These are phyloP conservation scores for Neoboletus brunneissimus DNA, from an alignment of 768 basidiomycete species.

Conservation along the genomic window DNA sequence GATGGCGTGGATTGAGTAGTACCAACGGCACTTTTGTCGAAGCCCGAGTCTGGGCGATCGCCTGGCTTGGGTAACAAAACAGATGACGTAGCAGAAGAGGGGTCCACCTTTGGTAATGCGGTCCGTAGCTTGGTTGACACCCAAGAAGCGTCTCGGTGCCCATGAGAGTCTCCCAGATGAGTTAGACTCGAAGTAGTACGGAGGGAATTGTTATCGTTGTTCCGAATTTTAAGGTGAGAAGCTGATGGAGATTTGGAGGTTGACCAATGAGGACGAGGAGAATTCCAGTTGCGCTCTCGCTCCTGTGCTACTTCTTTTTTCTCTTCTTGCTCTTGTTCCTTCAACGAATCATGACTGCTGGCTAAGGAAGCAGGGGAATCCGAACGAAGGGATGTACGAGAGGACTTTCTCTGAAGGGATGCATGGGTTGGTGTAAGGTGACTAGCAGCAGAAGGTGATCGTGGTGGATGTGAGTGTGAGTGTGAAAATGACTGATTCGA, in stretches of 20 bases:
- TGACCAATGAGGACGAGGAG: conserved; percentile 59
- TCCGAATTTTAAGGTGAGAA: conserved; percentile 5
- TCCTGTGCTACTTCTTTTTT: conserved; percentile 42
- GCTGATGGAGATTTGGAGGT: conserved; percentile 21
- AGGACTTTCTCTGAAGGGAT: conserved; percentile 34
- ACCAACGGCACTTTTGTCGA: neutral
- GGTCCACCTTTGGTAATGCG: neutral
- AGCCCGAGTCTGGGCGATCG: neutral
- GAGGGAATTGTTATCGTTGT: conserved; percentile 4
- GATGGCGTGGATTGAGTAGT: neutral
- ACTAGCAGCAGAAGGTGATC: conserved; percentile 40
- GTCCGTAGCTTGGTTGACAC: conserved; percentile 1
- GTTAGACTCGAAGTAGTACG: conserved; percentile 22
- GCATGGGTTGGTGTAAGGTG: conserved; percentile 33
- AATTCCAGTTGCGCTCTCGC: conserved; percentile 70
- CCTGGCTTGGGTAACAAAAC: neutral
- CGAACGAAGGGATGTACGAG: conserved; percentile 34
- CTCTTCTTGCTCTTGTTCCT: conserved; percentile 32
- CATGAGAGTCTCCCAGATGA: conserved; percentile 6
- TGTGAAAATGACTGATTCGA: conserved; percentile 34
- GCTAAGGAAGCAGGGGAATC: conserved; percentile 43
- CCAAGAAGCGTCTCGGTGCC: conserved; percentile 5
- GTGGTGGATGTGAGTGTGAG: conserved; percentile 37
- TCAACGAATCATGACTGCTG: conserved; percentile 34
- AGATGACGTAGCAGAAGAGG: neutral